Base-by-base conservation (phyloP, 2,329 filamentous ascomycete species). In the Ophiostoma ulmi region DNA sequence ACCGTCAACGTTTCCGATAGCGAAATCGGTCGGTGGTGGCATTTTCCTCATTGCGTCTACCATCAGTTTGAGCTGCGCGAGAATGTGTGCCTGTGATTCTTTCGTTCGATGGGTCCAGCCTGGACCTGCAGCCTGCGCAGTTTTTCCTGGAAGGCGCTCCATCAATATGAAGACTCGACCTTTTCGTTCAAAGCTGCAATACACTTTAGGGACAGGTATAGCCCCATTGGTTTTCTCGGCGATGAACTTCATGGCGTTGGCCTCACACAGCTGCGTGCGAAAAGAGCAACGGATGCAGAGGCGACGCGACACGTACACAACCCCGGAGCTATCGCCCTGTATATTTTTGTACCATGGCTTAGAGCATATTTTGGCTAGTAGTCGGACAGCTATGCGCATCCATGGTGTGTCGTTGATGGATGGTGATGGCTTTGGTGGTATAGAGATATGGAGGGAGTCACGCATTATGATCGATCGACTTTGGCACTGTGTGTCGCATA, bases 81-180 rank as follows among this genome's bases (percentile, higher is more conserved):
- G 22, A 2, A 71, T 69, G 5, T 20, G n/a, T 3, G 58, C 58
- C 10, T 55, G 68, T 5, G 66, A 69, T 10, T 65, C 70, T 4
- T 41, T 61, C 0, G 70, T 48, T 1, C 63, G 70, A 5, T 20
- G 58, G 1, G 69, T 20, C 74, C 74, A 77, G 13, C 65, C 70
- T 0, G 70, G 38, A 0, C 75, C 58, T 0, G 79, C 61, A 6
- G 67, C 22, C 13, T 70, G 22, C n/a, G 13, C 5, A 26, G 52
- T 58, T 26, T 58, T 13, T 14, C 78, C 79, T 1, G 72, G 73
- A 7, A 80, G 74, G 3, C 77, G 73, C 61, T 79, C 77, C 83
- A 85, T 86, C 0, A 85, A 77, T 63, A 85, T 84, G 73, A 83
- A 83, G 0, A 80, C 77, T 4, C 73, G 73, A 22, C 78, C 78